phyloP scores from a whole-genome alignment of 768 basidiomycete species.

The Lactifluus subvellereus region DNA sequence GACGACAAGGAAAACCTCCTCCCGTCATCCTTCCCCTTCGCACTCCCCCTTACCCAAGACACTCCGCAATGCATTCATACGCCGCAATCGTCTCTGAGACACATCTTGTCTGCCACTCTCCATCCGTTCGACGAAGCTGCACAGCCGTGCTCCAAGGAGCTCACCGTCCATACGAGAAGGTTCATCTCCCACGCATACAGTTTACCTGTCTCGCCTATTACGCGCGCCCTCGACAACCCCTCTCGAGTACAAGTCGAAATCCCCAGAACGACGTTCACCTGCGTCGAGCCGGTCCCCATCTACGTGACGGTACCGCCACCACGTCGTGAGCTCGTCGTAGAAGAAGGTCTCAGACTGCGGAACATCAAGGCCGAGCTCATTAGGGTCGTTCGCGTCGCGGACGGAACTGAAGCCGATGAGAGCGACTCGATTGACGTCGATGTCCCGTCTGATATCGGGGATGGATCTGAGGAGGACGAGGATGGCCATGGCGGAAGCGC shows the following conservation, averaged over 20 bases:
- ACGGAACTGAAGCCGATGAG: constrained; percentile 27
- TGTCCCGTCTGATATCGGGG: constrained; percentile 22
- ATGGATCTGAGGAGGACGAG: constrained; percentile 27
- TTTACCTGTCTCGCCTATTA: constrained; percentile 56
- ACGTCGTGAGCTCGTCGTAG: constrained; percentile 55
- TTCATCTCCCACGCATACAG: constrained; percentile 60
- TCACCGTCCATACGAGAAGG: constrained; percentile 66
- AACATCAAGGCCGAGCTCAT: constrained; percentile 79
- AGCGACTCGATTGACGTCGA: constrained; percentile 20
- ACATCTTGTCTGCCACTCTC: constrained; percentile 64
- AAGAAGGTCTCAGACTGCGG: constrained; percentile 66
- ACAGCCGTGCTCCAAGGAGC: constrained; percentile 45
- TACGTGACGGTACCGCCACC: constrained; percentile 82
- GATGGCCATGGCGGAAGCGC: constrained; percentile 37
- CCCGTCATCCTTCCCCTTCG: constrained; percentile 69
- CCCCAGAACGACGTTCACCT: constrained; percentile 63
- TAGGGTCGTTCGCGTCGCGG: constrained; percentile 53
- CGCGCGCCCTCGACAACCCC: constrained; percentile 52
- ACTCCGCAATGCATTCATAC: constrained; percentile 81
- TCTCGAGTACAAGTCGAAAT: constrained; percentile 64
- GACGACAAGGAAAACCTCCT: constrained; percentile 35
- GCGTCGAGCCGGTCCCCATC: constrained; percentile 69
- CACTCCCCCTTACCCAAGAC: constrained; percentile 72
- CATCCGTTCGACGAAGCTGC: constrained; percentile 37
- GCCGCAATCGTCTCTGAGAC: constrained; percentile 62